A percentile compares a stretch with the other conserved stretches of the same genome.
These are phyloP conservation scores for Kuraishia floccosa DNA, from an alignment of 805 yeast genomes.

Conservation along the genomic window DNA sequence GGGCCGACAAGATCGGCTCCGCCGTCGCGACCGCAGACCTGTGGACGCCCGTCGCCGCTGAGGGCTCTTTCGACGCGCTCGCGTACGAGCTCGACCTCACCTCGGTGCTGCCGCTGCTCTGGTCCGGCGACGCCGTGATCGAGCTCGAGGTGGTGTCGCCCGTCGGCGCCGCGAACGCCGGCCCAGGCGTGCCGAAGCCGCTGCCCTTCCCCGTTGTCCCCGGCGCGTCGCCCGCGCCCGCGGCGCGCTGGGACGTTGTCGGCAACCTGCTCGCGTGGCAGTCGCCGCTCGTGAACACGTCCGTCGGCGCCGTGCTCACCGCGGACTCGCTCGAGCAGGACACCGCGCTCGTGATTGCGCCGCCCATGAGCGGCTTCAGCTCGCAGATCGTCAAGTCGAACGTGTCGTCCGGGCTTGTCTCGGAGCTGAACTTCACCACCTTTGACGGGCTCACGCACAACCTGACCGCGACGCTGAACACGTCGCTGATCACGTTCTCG, in stretches of 20 bases:
- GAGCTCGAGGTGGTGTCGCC: constrained; percentile 17
- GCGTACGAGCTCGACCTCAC: constrained; percentile 17
- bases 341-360: constrained; percentile 13
- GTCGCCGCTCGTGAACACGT: constrained; percentile 6
- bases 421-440: constrained; percentile 16
- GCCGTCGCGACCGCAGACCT: constrained; percentile 6
- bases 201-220: constrained; percentile 10
- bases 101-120: constrained; percentile 16
- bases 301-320: constrained; percentile 10
- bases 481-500: constrained; percentile 8
- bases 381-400: constrained; percentile 12
- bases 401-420: constrained; percentile 7
- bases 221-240: constrained; percentile 4
- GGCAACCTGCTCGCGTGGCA: constrained; percentile 19
- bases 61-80: constrained; percentile 16
- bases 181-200: constrained; percentile 10
- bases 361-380: constrained; percentile 13
- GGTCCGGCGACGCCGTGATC: constrained; percentile 13
- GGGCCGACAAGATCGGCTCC: constrained; percentile 11
- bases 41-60: constrained; percentile 17
- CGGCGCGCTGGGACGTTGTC: constrained; percentile 14
- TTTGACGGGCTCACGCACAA: constrained; percentile 10
- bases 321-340: constrained; percentile 9
- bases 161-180: constrained; percentile 9
- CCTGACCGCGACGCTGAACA: constrained; percentile 9